These are phyloP conservation scores for Vinca minor DNA, from an alignment of 257 asterid genomes.

Conservation along the genomic window DNA sequence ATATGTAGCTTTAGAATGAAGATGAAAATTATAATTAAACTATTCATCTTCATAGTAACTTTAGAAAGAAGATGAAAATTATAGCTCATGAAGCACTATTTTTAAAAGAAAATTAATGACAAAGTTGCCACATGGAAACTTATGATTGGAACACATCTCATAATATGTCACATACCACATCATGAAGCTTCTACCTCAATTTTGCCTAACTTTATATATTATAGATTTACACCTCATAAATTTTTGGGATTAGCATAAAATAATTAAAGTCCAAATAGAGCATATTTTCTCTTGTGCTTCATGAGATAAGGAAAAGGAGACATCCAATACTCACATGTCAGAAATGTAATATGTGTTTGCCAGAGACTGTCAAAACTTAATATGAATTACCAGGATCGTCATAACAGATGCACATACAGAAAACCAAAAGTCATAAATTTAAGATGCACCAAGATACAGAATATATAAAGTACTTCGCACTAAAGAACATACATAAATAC, in stretches of 20 bases:
- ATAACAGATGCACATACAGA: background rate
- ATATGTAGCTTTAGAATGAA: too few species aligned
- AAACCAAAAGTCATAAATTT: background rate
- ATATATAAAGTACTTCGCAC: background rate
- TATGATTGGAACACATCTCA: too few species aligned
- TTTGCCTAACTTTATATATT: too few species aligned
- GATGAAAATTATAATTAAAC: too few species aligned
- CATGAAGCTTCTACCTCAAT: too few species aligned
- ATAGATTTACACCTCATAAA: background rate
- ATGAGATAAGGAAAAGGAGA: background rate
- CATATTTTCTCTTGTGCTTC: background rate
- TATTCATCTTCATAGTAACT: too few species aligned
- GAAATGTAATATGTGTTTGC: background rate
- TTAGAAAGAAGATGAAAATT: too few species aligned
- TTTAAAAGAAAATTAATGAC: too few species aligned
- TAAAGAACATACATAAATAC: background rate
- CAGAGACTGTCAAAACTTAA: background rate
- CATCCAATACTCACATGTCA: background rate
- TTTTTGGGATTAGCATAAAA: background rate
- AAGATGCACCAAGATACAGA: background rate
- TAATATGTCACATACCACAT: too few species aligned
- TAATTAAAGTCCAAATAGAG: background rate
- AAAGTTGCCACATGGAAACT: too few species aligned
- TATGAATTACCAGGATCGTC: too few species aligned
- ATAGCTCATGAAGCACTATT: too few species aligned